Base-by-base conservation (phyloP, 83 land plant genomes). In the Diphasiastrum complanatum region DNA sequence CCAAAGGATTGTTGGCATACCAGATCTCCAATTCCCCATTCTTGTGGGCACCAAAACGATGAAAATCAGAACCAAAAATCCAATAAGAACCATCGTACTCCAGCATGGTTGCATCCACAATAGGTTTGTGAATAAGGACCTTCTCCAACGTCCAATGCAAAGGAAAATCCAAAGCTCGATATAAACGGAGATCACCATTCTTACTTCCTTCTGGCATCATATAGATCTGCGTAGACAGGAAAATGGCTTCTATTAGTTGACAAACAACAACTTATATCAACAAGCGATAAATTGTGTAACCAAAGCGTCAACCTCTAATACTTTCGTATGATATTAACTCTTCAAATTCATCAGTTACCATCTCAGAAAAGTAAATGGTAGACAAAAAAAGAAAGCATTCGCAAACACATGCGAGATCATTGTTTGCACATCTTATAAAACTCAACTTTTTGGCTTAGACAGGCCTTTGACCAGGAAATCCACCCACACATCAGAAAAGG, bases 181-280 rank as follows among this genome's bases (percentile, higher is more conserved):
- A 91, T 1, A 91, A 80, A 12, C 86, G 86, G 36, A 87, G 72
- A 24, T 87, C 86, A 19, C 95, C 89, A 33, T 80, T 84, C 53
- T 64, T 12, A 55, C 81, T 87, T 48, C 97, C 71, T 64, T 91
- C 97, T 14, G 97, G 97, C 81, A 87, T 78, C 96, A 89, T 85
- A 59, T 85, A 89, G 35, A 86, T 76, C 91, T 86, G 72, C 67
- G 60, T 40, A 28, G 36, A 49, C 5, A 46, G 31, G 28, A 41
- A 28, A 61, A 19, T 18, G 27, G 26, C 22, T 5, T 24, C 29
- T 28, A 5, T 27, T 1, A 29, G 27, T 1, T 22, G n/a, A 29
- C 22, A 22, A 52, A 23, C 31, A 4, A 24, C 27, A 52, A 60
- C 16, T 36, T 12, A 61, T 51, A 32, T 6, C 28, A 32, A 56